Base-by-base conservation (phyloP, 225 moss, liverwort and hornwort species). In the Marchantia polymorpha region DNA sequence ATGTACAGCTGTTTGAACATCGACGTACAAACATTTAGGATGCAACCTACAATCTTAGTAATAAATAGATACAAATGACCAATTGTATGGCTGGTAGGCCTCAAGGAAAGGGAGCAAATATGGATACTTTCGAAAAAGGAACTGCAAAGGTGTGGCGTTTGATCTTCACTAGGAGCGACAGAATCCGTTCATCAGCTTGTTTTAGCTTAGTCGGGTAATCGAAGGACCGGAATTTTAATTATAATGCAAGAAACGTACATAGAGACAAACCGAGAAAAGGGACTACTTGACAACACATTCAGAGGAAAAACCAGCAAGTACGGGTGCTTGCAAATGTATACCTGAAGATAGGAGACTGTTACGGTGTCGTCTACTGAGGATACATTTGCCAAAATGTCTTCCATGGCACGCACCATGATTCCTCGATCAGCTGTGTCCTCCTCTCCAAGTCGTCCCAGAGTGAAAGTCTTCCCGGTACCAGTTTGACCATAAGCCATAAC, bases 401-500 rank as follows among this genome's bases (percentile, higher is more conserved):
- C 99, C 93, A 99, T 84, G 14, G 99, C 99, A 66, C 99, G 94
- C 78, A 99, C 95, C 99, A 99, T 99, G 49, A 99, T 99, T 65
- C 99, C 99, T 78, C 99, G 90, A 82, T 99, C 93, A 75, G 99
- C 89, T 19, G 89, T 89, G 81, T 99, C 99, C 84, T 94, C 93
- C 85, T 91, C 90, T 60, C 99, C 99, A 50, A 99, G 84, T 81
- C 86, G 90, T 55, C 99, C 99, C 30, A 99, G 92, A 9, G 99
- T 99, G 73, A 95, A 99, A 0, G 95, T 99, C 78, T 99, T 99
- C 71, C 99, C 95, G 15, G 99, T 99, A 49, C 99, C 99, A 55
- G 93, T 99, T 85, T 99, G 99, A 12, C 99, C 99, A 81, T 99
- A 99, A 20, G 99, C 99, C 99, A 99, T 99, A 12, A 99, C 95